Base-by-base conservation (phyloP, 2,329 filamentous ascomycete genomes). In the Fusarium ramigenum region DNA sequence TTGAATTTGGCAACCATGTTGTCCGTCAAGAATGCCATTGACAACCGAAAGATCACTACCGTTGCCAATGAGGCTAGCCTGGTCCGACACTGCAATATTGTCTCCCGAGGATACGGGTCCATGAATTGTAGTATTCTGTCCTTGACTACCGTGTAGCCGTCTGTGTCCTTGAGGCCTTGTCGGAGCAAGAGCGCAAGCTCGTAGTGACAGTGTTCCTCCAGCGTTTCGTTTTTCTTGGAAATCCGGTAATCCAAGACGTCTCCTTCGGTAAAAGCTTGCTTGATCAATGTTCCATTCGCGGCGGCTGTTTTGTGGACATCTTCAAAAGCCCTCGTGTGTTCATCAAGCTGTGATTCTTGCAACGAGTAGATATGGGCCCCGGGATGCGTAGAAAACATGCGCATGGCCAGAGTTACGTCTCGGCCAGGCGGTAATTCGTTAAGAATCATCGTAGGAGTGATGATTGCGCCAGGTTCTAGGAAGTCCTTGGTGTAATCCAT, bases 11-110 rank as follows among this genome's bases (percentile, higher is more conserved):
- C 21, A 6, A 30, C 11, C 16, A 65, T 11, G 12, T n/a, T 37
- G 15, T 65, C 62, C 18, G 50, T 36, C 30, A 65, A 65, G 18
- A 43, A 23, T n/a, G 57, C 34, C n/a, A 65, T 19, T n/a, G 34
- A 25, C 8, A 65, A 21, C 18, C 37, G 39, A 21, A 44, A 57
- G 11, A 25, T 9, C 16, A 57, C 21, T 19, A 15, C 12, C n/a
- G 9, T 44, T 44, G 39, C 28, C 21, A 57, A 23, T 11, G 4
- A 11, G 12, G 28, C 39, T 32, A 4, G 1, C n/a, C 28, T 30
- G 9, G 2, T 4, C 10, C 15, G 9, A 11, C 0, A 0, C 14
- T 21, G 9, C 14, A 53, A 5, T 23, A 0, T 1, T 12, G 18
- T 9, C 25, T 30, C 34, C n/a, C 1, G 0, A 15, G 9, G 32